phyloP scores from a whole-genome alignment of 2,329 filamentous ascomycete genomes.

The Bimuria novae-zelandiae region DNA sequence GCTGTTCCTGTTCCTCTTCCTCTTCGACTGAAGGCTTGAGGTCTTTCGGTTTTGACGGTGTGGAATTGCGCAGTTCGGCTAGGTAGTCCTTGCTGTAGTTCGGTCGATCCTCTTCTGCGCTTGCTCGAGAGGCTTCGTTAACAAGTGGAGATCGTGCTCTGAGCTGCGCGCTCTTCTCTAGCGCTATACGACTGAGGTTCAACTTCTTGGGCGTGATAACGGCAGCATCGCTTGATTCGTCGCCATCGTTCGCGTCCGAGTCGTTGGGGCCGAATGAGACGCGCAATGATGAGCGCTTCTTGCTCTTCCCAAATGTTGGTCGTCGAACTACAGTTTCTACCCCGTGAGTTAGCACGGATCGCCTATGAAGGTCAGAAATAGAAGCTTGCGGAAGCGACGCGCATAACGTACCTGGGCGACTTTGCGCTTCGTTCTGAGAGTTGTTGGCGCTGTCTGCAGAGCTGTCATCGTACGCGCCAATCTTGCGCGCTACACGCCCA shows the following conservation, averaged over 20 bases:
- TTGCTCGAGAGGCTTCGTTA: constrained; percentile 55
- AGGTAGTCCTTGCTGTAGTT: constrained; percentile 87
- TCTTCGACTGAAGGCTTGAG: constrained; percentile 46
- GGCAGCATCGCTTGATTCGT: constrained; percentile 54
- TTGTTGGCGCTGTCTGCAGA: constrained; percentile 34
- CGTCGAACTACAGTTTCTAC: constrained; percentile 59
- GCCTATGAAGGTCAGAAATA: constrained; percentile 41
- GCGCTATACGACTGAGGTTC: constrained; percentile 64
- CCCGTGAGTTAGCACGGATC: constrained; percentile 50
- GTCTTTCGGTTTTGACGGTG: constrained; percentile 78
- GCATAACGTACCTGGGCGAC: constrained; percentile 49
- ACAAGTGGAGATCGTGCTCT: constrained; percentile 56
- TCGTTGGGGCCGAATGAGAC: constrained; percentile 75
- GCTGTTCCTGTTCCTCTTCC: constrained; percentile 55
- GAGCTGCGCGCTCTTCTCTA: constrained; percentile 70
- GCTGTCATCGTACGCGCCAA: constrained; percentile 70
- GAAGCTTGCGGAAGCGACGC: constrained; percentile 26
- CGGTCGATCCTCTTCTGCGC: constrained; percentile 68
- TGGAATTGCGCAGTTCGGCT: constrained; percentile 82
- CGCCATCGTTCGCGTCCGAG: constrained; percentile 57
- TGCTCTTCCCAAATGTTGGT: constrained; percentile 56
- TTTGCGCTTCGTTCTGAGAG: constrained; percentile 36
- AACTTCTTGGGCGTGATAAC: constrained; percentile 66
- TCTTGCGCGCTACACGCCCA: constrained; percentile 74
- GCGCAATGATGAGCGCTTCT: constrained; percentile 75